These are phyloP conservation scores for Pseudomonodictys pantanalensis DNA, from an alignment of 495 filamentous ascomycete genomes.

Conservation along the genomic window DNA sequence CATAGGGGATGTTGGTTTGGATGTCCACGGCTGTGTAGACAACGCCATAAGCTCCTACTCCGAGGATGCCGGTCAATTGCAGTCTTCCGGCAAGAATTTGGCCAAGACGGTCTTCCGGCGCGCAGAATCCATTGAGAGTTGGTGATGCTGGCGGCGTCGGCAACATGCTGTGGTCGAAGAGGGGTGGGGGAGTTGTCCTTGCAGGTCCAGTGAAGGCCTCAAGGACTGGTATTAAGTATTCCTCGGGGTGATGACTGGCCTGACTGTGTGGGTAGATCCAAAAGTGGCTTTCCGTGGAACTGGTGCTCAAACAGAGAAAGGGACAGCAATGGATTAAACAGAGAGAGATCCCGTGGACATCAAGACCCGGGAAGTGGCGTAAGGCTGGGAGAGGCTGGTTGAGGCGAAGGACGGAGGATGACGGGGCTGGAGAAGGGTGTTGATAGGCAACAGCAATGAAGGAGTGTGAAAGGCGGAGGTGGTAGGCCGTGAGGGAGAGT, in stretches of 20 bases:
- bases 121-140: constrained; percentile 50
- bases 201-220: constrained; percentile 40
- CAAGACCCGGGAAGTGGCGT: constrained; percentile 1
- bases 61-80: constrained; percentile 79
- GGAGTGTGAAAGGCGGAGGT: constrained; percentile 22
- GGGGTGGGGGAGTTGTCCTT: constrained; percentile 10
- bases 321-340: constrained; percentile 31
- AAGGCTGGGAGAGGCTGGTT: constrained; percentile 3
- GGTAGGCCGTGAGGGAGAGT: constrained; percentile 13
- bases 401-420: constrained; percentile 4
- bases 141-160: constrained; percentile 63
- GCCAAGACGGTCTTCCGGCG: constrained; percentile 84
- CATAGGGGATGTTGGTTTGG: constrained; percentile 76
- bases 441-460: constrained; percentile 2
- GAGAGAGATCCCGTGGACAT: constrained; percentile 25
- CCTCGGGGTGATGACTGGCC: constrained; percentile 2
- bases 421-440: constrained; percentile 5
- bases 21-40: constrained; percentile 93
- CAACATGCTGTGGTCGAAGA: constrained; percentile 47
- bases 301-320: constrained; percentile 21
- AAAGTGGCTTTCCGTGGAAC: constrained; percentile 11
- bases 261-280: constrained; percentile 6
- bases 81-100: constrained; percentile 77
- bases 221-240: constrained; percentile 27
- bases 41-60: constrained; percentile 93